Conservation (phyloP, 495 filamentous ascomycete genomes). For the Letharia columbiana region DNA sequence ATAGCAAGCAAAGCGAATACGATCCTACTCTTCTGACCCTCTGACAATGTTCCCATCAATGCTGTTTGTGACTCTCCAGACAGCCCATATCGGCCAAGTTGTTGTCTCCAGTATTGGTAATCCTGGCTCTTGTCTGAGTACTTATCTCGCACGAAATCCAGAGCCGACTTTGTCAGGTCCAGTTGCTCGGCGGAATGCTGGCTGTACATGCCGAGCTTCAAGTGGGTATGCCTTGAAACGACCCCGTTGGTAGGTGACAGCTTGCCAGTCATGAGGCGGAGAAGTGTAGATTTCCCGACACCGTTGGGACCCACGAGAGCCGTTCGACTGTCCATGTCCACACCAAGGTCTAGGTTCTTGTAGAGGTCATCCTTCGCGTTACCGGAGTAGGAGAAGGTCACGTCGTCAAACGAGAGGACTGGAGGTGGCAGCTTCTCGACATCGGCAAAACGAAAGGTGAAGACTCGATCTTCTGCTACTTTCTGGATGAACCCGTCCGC, state of each 20-base stretch:
- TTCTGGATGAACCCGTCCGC: conserved; percentile 96
- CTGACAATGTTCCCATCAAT: conserved; percentile 93
- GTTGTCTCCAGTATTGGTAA: conserved; percentile 99
- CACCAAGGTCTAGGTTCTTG: conserved; percentile 91
- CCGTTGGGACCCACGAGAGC: conserved; percentile 97
- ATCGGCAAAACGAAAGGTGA: conserved; percentile 97
- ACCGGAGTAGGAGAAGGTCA: conserved; percentile 96
- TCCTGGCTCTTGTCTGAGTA: conserved; percentile 83
- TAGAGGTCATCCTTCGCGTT: conserved; percentile 85
- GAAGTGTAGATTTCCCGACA: conserved; percentile 98
- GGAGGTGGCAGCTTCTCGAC: conserved; percentile 97
- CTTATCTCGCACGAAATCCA: conserved; percentile 97
- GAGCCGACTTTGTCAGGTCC: conserved; percentile 91
- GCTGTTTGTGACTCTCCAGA: conserved; percentile 90
- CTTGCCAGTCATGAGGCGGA: conserved; percentile 95
- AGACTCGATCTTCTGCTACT: conserved; percentile 75
- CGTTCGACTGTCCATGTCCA: conserved; percentile 98
- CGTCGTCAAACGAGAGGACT: conserved; percentile 90
- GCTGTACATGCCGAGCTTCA: conserved; percentile 95
- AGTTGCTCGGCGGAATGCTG: conserved; percentile 98
- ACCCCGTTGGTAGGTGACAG: conserved; percentile 74
- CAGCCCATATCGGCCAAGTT: conserved; percentile 88
- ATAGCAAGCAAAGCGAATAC: conserved; percentile 96
- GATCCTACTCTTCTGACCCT: conserved; percentile 95
- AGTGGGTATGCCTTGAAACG: conserved; percentile 87